Evolutionary conservation across 2,329 filamentous ascomycete genomes (phyloP).

Genomic region (Raffaelea albimanens): DNA sequence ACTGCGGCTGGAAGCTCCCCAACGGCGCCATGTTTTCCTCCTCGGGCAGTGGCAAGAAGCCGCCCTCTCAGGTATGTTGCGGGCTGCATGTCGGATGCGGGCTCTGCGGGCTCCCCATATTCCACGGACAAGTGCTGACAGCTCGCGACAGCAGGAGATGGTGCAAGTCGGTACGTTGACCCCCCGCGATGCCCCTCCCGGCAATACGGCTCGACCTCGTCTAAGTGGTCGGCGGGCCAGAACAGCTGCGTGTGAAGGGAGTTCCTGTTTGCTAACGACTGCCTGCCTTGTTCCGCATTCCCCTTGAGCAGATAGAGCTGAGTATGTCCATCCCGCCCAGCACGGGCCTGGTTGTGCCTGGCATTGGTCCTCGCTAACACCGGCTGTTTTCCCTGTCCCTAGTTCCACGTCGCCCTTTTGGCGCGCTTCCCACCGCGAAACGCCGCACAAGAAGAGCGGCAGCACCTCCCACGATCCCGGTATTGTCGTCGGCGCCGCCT

Average conservation of each 20-base stretch:
- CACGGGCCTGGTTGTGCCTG: too few relatives aligned
- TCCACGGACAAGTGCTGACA: conserved; percentile 25
- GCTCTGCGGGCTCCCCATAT: too few relatives aligned
- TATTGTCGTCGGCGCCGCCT: conserved; percentile 84
- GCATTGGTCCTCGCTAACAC: conserved; percentile 17
- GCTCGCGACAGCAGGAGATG: conserved; percentile 69
- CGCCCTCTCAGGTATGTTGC: conserved; percentile 56
- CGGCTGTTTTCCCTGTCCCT: conserved; percentile 13
- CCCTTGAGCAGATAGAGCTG: conserved; percentile 45
- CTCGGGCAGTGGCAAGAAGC: conserved; percentile 59
- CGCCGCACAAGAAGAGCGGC: conserved; percentile 41
- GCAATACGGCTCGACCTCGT: too few relatives aligned
- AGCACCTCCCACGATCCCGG: conserved; percentile 40
- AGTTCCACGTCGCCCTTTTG: conserved; percentile 88
- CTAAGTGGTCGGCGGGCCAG: too few relatives aligned
- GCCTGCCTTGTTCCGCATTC: background rate
- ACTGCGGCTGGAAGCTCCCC: background rate
- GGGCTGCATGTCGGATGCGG: too few relatives aligned
- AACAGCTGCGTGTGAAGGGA: too few relatives aligned
- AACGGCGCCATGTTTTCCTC: conserved; percentile 50
- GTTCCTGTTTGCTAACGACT: too few relatives aligned
- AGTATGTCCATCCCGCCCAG: conserved; percentile 36
- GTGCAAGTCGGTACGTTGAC: conserved; percentile 83
- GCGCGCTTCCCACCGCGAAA: conserved; percentile 50
- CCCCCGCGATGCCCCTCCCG: too few relatives aligned